Evolutionary conservation across 306 rosid species (phyloP), one percentile per base, ranked within the genome.

Genomic region (Potentilla sterilis): DNA sequence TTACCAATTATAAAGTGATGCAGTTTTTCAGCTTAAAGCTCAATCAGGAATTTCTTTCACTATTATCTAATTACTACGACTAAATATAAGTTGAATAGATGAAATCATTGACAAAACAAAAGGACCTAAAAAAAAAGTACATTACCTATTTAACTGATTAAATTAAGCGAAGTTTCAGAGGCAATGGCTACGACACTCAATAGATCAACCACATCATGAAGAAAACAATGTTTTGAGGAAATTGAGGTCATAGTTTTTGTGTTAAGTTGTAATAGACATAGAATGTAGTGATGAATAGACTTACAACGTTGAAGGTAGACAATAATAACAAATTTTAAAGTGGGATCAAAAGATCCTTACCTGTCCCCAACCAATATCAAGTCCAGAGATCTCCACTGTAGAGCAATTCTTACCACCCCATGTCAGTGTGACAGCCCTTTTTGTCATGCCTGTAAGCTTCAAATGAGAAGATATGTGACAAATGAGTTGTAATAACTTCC

Each of bases 311-410:
- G 69, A 37, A 35, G 13, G 69, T 37, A 15, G 21, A 14, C 40
- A 59, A 44, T 16, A 5, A 37, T 35, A 16, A 0, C 32, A 64
- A 19, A 6, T 16, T 35, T 64, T 9, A n/a, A 37, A 64, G 40
- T 62, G 68, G 79, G 67, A 37, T 47, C 8, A 44, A 71, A 74
- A 35, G 57, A 78, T 41, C 46, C 69, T 81, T 83, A 95, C 99
- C 98, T 96, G 99, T 43, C 97, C 99, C 98, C 99, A 96, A 80
- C 99, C 99, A 73, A 96, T 85, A 83, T 96, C 98, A 71, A 96
- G 98, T 78, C 98, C 99, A 7, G 98, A 85, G 77, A 92, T 83
- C 83, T 92, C 99, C 72, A 92, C 98, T 2, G 79, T 69, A 64
- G 97, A 85, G 93, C 92, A 90, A 74, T 82, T 80, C 47, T 1